These are phyloP conservation scores for Arthroderma sp. DNA, from an alignment of 2,329 filamentous ascomycete species.

Conservation along the genomic window DNA sequence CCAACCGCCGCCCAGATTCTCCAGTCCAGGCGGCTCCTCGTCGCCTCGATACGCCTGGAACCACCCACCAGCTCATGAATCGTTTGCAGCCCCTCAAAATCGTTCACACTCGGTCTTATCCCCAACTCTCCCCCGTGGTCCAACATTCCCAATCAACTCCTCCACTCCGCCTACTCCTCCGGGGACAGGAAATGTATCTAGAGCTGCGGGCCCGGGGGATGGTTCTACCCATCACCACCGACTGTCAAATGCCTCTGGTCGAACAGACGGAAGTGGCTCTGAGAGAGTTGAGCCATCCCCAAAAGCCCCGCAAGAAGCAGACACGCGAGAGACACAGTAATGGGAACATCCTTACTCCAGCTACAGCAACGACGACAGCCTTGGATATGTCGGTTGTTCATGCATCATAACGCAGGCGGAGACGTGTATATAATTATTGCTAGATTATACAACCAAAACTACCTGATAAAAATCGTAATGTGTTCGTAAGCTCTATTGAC, in stretches of 20 bases:
- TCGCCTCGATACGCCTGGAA: background rate
- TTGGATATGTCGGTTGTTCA: background rate
- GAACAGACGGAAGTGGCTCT: background rate
- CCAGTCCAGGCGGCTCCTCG: conserved; percentile 5
- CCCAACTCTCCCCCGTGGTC: background rate
- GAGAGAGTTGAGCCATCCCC: background rate
- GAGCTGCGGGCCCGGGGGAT: background rate
- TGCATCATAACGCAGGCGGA: background rate
- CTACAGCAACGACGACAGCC: background rate
- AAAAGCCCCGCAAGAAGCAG: background rate
- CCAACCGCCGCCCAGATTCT: background rate
- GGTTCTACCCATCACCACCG: background rate
- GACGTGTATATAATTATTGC: background rate
- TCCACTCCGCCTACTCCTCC: conserved; percentile 4
- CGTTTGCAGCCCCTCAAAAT: background rate
- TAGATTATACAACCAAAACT: background rate
- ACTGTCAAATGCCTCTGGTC: background rate
- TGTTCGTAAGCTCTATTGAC: background rate
- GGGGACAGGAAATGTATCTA: conserved; percentile 2
- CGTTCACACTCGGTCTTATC: background rate
- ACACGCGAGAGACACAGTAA: background rate
- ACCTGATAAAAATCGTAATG: background rate
- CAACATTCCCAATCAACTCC: conserved; percentile 3
- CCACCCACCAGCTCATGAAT: background rate
- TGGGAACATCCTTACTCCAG: background rate